Evolutionary conservation across 345 rosid species (phyloP).

Genomic region (Gossypium ekmanianum): DNA sequence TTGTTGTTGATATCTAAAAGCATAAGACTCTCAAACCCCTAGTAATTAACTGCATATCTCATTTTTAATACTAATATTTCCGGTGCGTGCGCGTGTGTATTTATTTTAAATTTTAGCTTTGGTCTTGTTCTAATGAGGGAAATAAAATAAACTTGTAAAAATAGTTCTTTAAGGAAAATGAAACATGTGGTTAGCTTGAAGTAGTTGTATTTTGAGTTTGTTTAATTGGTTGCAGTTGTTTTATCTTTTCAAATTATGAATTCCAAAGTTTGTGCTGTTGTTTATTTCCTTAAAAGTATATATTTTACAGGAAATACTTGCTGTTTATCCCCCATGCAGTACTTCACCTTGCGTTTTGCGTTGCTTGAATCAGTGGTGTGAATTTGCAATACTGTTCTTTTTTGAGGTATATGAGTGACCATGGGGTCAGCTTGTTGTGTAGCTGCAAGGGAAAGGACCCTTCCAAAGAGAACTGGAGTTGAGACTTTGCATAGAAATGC

Average conservation of each 20-base stretch:
- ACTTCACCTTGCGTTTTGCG: not conserved
- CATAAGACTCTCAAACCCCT: not conserved
- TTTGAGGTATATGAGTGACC: slow-evolving; percentile 23
- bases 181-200: not conserved
- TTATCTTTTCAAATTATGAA: not conserved
- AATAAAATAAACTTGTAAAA: not conserved
- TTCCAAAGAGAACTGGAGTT: slow-evolving; percentile 31
- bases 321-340: slow-evolving; percentile 4
- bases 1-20: not conserved
- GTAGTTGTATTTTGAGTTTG: slow-evolving; percentile 1
- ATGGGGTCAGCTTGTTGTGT: slow-evolving; percentile 96
- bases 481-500: slow-evolving; percentile 44
- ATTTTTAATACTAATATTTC: not conserved
- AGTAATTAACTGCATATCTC: not conserved
- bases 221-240: not conserved
- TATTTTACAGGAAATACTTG: slow-evolving; percentile 19
- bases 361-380: slow-evolving; percentile 14
- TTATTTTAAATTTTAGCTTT: not conserved
- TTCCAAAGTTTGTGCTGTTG: not conserved
- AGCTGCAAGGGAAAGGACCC: slow-evolving; percentile 58
- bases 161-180: not conserved
- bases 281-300: not conserved
- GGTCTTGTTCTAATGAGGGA: not conserved
- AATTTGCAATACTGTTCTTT: not conserved
- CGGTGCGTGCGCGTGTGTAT: no score